These are phyloP conservation scores for Mycosarcoma maydis DNA, from an alignment of 1,284 basidiomycete genomes.

Conservation along the genomic window DNA sequence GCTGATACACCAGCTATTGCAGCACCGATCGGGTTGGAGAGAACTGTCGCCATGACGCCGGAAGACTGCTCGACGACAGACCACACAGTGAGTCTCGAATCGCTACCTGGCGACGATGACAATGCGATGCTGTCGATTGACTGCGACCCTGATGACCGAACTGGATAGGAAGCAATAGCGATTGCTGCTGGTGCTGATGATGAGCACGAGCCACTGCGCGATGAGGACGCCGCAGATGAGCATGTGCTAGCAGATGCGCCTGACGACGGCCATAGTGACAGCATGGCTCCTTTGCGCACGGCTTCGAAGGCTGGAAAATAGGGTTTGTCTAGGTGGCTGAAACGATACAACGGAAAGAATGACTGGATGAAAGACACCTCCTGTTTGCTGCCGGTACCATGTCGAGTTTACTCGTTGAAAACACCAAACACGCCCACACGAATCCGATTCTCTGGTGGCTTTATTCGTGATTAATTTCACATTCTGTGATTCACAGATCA, in stretches of 20 bases:
- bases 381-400: too few relatives aligned
- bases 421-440: too few relatives aligned
- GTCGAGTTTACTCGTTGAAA: slow-evolving; percentile 5
- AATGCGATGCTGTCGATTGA: too few relatives aligned
- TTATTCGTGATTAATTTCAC: too few relatives aligned
- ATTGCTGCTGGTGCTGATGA: background rate
- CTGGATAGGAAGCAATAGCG: background rate
- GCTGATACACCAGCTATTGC: slow-evolving; percentile 25
- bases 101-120: background rate
- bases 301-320: background rate
- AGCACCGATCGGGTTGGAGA: slow-evolving; percentile 34
- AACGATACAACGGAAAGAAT: background rate
- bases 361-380: too few relatives aligned
- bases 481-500: too few relatives aligned
- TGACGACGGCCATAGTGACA: slow-evolving; percentile 7
- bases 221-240: background rate
- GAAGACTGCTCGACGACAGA: slow-evolving; percentile 40
- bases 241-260: slow-evolving; percentile 3
- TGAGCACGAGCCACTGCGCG: background rate
- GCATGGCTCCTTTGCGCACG: slow-evolving; percentile 1
- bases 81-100: slow-evolving; percentile 16
- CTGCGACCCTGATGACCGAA: background rate
- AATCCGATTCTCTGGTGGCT: too few relatives aligned
- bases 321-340: background rate
- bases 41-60: slow-evolving; percentile 16